Conservation (phyloP, 495 filamentous ascomycete genomes). For the Aspergillus ellipticus region DNA sequence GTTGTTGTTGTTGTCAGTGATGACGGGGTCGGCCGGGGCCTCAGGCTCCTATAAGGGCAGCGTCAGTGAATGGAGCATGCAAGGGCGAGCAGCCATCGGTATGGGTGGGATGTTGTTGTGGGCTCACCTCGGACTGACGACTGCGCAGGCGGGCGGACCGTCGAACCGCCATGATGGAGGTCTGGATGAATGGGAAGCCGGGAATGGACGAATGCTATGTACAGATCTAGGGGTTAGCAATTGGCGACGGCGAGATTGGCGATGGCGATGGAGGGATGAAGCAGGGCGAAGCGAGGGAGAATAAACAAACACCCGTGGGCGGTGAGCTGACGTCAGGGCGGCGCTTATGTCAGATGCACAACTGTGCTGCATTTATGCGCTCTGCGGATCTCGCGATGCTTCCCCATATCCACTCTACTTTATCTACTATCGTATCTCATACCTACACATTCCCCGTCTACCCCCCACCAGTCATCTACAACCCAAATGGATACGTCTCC, state of each 20-base stretch:
- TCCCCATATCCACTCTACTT: background rate
- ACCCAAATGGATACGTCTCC: slow-evolving; percentile 58
- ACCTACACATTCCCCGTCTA: background rate
- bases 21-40: slow-evolving; percentile 9
- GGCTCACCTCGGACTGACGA: slow-evolving; percentile 29
- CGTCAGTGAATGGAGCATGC: slow-evolving; percentile 12
- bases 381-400: background rate
- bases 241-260: background rate
- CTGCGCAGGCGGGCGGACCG: slow-evolving; percentile 39
- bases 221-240: background rate
- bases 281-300: slow-evolving; percentile 10
- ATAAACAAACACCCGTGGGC: slow-evolving; percentile 21
- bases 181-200: background rate
- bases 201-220: background rate
- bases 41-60: slow-evolving; percentile 17
- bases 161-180: slow-evolving; percentile 33
- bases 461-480: slow-evolving; percentile 34
- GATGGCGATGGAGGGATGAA: slow-evolving; percentile 2
- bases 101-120: background rate
- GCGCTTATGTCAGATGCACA: background rate
- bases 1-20: slow-evolving; percentile 8
- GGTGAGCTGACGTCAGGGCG: slow-evolving; percentile 25
- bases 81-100: slow-evolving; percentile 10
- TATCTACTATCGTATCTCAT: background rate
- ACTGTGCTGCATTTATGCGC: background rate